Evolutionary conservation across 768 basidiomycete genomes (phyloP).

Genomic region (Sarcodon aspratus): DNA sequence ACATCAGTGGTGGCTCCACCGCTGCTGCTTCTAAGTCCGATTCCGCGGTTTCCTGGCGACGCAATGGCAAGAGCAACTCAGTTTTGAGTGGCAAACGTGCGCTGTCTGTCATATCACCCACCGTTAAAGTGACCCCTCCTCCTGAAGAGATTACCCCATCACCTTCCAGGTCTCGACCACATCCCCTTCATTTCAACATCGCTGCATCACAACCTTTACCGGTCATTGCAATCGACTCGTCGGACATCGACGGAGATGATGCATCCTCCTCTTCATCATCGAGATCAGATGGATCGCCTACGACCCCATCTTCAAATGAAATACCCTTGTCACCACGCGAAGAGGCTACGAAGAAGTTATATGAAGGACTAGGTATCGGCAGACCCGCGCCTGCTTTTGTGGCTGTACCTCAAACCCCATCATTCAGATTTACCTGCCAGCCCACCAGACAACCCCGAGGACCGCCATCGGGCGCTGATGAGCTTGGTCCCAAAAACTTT

Average conservation of each 20-base stretch:
- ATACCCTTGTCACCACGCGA: slow-evolving; percentile 72
- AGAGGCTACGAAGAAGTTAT: slow-evolving; percentile 77
- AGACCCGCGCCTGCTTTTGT: slow-evolving; percentile 37
- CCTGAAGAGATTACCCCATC: slow-evolving; percentile 11
- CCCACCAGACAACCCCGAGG: slow-evolving; percentile 81
- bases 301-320: slow-evolving; percentile 48
- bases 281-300: slow-evolving; percentile 48
- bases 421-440: slow-evolving; percentile 45
- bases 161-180: slow-evolving; percentile 34
- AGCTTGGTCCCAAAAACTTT: slow-evolving; percentile 83
- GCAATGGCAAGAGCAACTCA: slow-evolving; percentile 58
- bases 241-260: slow-evolving; percentile 42
- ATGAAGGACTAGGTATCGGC: slow-evolving; percentile 82
- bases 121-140: slow-evolving; percentile 46
- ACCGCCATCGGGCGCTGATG: slow-evolving; percentile 78
- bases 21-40: slow-evolving; percentile 70
- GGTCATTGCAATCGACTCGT: slow-evolving; percentile 44
- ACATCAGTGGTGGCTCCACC: slow-evolving; percentile 11
- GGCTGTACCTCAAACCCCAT: slow-evolving; percentile 26
- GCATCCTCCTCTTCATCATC: slow-evolving; percentile 46
- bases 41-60: slow-evolving; percentile 70
- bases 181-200: slow-evolving; percentile 36
- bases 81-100: slow-evolving; percentile 56
- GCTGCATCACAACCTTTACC: slow-evolving; percentile 34
- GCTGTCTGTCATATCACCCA: slow-evolving; percentile 54